These are phyloP conservation scores for Stentor roeselii DNA, from an alignment of 73 alveolate genomes.

Conservation along the genomic window DNA sequence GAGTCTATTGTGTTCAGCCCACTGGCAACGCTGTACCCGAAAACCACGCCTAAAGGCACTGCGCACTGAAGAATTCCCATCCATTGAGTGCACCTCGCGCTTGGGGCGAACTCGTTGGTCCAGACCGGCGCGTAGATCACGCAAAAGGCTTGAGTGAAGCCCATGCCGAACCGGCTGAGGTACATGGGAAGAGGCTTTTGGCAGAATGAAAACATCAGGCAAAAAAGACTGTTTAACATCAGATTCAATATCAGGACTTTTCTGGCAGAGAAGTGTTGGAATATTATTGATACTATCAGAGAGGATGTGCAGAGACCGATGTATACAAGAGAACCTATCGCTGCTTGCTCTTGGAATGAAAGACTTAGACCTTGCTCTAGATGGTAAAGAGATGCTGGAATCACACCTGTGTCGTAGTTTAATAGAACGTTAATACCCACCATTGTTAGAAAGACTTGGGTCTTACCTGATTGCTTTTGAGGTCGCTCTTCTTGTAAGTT, in stretches of 20 bases:
- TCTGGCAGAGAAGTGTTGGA: slow-evolving; percentile 66
- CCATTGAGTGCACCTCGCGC: slow-evolving; percentile 79
- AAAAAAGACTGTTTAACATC: slow-evolving; percentile 60
- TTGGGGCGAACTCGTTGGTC: slow-evolving; percentile 94
- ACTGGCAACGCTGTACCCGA: slow-evolving; percentile 84
- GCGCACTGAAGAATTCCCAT: slow-evolving; percentile 90
- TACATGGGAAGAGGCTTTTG: slow-evolving; percentile 49
- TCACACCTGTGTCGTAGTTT: slow-evolving; percentile 92
- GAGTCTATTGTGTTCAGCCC: slow-evolving; percentile 46
- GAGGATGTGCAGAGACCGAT: slow-evolving; percentile 80
- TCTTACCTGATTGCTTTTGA: too few relatives aligned
- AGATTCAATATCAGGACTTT: slow-evolving; percentile 62
- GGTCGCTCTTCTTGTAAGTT: too few relatives aligned
- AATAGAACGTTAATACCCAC: slow-evolving; percentile 59
- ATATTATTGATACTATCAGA: slow-evolving; percentile 62
- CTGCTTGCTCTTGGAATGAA: slow-evolving; percentile 47
- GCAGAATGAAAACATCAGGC: slow-evolving; percentile 65
- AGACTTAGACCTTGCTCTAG: slow-evolving; percentile 74
- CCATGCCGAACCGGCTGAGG: slow-evolving; percentile 73
- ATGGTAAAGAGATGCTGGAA: slow-evolving; percentile 92
- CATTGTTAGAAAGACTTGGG: slow-evolving; percentile 31
- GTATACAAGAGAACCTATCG: slow-evolving; percentile 79
- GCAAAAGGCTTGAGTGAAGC: slow-evolving; percentile 87
- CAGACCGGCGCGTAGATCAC: slow-evolving; percentile 93
- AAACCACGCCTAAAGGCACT: slow-evolving; percentile 82